phyloP scores from a whole-genome alignment of 2,329 filamentous ascomycete genomes.

The Didymella pomorum region DNA sequence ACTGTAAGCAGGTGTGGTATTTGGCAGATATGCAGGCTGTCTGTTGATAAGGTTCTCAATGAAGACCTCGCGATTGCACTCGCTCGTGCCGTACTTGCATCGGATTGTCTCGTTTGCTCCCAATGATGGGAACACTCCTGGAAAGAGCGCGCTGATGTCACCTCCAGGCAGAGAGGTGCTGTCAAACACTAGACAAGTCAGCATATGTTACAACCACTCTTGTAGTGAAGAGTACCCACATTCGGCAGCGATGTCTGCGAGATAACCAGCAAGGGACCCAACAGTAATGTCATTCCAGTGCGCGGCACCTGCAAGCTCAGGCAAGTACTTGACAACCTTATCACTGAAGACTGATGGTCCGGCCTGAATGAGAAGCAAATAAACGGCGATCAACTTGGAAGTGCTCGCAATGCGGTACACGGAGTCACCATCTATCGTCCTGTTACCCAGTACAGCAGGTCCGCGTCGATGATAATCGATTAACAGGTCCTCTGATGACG shows the following conservation, averaged over 20 bases:
- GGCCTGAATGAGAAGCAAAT: conserved; percentile 49
- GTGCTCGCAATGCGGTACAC: conserved; percentile 56
- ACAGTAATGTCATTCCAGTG: conserved; percentile 49
- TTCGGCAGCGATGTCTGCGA: conserved; percentile 42
- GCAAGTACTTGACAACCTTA: conserved; percentile 38
- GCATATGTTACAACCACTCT: background rate
- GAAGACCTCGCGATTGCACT: conserved; percentile 17
- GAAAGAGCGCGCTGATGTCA: conserved; percentile 18
- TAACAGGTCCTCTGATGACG: conserved; percentile 4
- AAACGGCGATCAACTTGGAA: conserved; percentile 52
- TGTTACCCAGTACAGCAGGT: conserved; percentile 8
- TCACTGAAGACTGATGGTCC: conserved; percentile 47
- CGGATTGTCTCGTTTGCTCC: conserved; percentile 15
- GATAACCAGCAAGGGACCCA: conserved; percentile 44
- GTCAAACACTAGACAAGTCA: conserved; percentile 7
- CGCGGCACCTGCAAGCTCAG: conserved; percentile 34
- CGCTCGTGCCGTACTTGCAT: too few species aligned
- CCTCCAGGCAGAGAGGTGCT: conserved; percentile 3
- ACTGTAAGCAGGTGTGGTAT: conserved; percentile 59
- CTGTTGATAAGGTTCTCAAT: conserved; percentile 13
- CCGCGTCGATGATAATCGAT: conserved; percentile 25
- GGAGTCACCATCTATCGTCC: conserved; percentile 47
- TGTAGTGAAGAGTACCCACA: conserved; percentile 11
- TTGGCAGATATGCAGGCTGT: conserved; percentile 54
- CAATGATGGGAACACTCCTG: conserved; percentile 14